These are phyloP conservation scores for Tagetes erecta DNA, from an alignment of 129 eudicot species.

Conservation along the genomic window DNA sequence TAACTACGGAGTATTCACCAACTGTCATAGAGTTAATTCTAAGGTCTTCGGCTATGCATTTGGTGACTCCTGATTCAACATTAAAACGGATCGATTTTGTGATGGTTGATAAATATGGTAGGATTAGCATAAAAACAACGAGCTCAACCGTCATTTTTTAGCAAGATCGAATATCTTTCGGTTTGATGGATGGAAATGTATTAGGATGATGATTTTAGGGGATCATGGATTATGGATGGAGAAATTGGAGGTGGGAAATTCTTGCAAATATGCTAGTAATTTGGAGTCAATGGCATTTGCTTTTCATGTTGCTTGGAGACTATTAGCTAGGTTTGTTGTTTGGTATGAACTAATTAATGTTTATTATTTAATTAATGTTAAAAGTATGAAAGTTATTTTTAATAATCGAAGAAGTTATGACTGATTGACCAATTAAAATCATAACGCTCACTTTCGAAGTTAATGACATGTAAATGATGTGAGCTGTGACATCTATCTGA, in stretches of 20 bases:
- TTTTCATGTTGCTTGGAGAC: neutral
- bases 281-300: conserved; percentile 17
- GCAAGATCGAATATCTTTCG: neutral
- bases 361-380: too few species aligned
- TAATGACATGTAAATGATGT: too few species aligned
- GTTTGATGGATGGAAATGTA: neutral
- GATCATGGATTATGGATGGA: conserved; percentile 17
- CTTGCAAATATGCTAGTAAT: conserved; percentile 4
- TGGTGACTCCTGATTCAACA: conserved; percentile 70
- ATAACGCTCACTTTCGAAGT: too few species aligned
- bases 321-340: neutral
- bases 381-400: too few species aligned
- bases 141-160: conserved; percentile 16
- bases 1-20: conserved; percentile 69
- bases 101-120: conserved; percentile 28
- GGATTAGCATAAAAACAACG: conserved; percentile 8
- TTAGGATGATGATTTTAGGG: conserved; percentile 2
- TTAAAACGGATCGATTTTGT: conserved; percentile 65
- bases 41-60: conserved; percentile 81
- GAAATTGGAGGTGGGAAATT: conserved; percentile 1
- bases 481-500: too few species aligned
- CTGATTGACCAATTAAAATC: too few species aligned
- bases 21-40: conserved; percentile 70
- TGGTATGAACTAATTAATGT: neutral
- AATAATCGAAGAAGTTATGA: too few species aligned